Percentiles rank a stretch among this genome's conserved stretches.
These are phyloP conservation scores for Auricularia sp. DNA, from an alignment of 768 basidiomycete genomes.

Conservation along the genomic window DNA sequence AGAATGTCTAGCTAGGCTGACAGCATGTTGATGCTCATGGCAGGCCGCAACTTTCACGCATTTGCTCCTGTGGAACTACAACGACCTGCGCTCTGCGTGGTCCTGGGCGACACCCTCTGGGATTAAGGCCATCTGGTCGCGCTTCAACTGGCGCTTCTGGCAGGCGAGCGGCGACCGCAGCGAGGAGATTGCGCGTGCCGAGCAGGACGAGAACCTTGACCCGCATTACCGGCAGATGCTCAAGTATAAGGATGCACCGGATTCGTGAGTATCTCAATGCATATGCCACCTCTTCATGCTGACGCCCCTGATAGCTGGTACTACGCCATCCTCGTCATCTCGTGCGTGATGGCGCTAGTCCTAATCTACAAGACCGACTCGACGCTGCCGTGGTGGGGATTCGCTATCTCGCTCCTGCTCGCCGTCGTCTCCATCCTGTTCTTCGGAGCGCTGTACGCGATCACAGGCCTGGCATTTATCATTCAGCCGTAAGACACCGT, in stretches of 20 bases:
- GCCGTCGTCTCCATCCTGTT: constrained; percentile 40
- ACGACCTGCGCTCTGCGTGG: constrained; percentile 39
- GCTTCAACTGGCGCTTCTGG: constrained; percentile 33
- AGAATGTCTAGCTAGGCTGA: background rate
- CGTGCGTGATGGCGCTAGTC: constrained; percentile 43
- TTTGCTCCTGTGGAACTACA: constrained; percentile 42
- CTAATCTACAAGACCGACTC: constrained; percentile 44
- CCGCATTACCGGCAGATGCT: constrained; percentile 46
- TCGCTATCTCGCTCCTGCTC: constrained; percentile 43
- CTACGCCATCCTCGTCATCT: constrained; percentile 29
- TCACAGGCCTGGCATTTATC: constrained; percentile 36
- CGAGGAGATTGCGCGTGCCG: constrained; percentile 7
- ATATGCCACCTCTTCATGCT: too few relatives aligned
- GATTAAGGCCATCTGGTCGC: constrained; percentile 23
- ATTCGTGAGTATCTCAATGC: constrained; percentile 11
- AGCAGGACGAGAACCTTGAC: constrained; percentile 31
- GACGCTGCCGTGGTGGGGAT: constrained; percentile 50
- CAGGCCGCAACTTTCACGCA: constrained; percentile 36
- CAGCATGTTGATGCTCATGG: background rate
- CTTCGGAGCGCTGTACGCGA: constrained; percentile 43
- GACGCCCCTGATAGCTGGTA: constrained; percentile 37
- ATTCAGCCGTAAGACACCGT: constrained; percentile 24
- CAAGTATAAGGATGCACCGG: constrained; percentile 20
- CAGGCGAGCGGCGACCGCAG: constrained; percentile 23
- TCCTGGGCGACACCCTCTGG: constrained; percentile 31